Base-by-base conservation (phyloP, 257 asterid species). In the Salvia miltiorrhiza region DNA sequence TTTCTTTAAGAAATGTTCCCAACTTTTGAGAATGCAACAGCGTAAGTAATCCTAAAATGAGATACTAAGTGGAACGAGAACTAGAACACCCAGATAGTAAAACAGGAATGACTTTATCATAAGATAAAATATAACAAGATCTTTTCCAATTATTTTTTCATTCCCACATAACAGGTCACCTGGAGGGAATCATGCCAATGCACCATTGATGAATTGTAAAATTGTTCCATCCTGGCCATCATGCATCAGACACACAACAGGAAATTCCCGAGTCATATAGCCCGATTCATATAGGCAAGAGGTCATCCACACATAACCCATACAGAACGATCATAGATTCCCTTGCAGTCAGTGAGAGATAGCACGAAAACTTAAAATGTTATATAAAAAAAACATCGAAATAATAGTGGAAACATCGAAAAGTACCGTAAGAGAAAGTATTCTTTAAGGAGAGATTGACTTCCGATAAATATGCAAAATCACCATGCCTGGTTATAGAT, bases 101-200 rank as follows among this genome's bases (percentile, higher is more conserved):
- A 5, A 52, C 44, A 50, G 41, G 57, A 35, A 50, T 14, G 12
- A 66, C 63, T 66, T 48, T 43, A 70, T 73, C 67, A 24, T 73
- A 63, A n/a, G n/a, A 24, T 28, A 28, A 76, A 70, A 58, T 45
- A 73, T 56, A 75, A 72, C 11, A 70, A 50, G 61, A 73, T 48
- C 58, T 66, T 76, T 45, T 44, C 55, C 76, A 67, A 69, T 69
- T 57, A 70, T 32, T 76, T 73, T 52, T 56, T 71, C 76, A 50
- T 50, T 71, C 77, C 73, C 79, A 80, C 77, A 74, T 73, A 78
- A 70, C 86, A 81, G 86, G 78, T 84, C 88, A 78, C 88, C 86
- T 82, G 86, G 70, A 78, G 81, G 65, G 70, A 74, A 70, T 78
- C 80, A 80, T 72, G 87, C 69, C 76, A 85, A 80, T 20, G 84